These are phyloP conservation scores for Kwoniella dejecticola DNA, from an alignment of 768 basidiomycete species.

Conservation along the genomic window DNA sequence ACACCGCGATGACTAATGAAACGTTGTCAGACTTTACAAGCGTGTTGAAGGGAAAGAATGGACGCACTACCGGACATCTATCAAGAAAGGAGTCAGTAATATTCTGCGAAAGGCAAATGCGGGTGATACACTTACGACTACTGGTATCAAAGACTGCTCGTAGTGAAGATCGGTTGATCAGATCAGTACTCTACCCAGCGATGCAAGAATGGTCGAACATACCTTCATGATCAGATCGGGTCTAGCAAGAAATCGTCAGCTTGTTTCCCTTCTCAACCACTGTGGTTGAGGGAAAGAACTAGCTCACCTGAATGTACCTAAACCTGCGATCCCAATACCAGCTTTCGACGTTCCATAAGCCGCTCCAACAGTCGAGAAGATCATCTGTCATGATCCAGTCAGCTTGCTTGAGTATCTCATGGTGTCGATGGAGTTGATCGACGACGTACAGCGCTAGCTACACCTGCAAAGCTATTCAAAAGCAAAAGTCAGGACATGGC, in stretches of 20 bases:
- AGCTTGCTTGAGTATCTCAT: no score
- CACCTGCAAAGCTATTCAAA: constrained; percentile 71
- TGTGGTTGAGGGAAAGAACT: background rate
- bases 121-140: constrained; percentile 70
- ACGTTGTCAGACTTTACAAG: background rate
- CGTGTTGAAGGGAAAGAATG: no score
- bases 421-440: background rate
- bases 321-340: constrained; percentile 93
- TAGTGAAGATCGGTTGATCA: background rate
- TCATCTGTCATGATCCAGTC: constrained; percentile 66
- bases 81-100: background rate
- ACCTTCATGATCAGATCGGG: constrained; percentile 99
- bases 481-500: constrained; percentile 11
- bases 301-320: constrained; percentile 74
- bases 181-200: background rate
- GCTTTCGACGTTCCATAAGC: constrained; percentile 96
- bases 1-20: constrained; percentile 76
- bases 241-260: constrained; percentile 14
- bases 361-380: constrained; percentile 87
- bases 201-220: constrained; percentile 29
- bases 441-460: constrained; percentile 78
- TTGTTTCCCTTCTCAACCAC: background rate
- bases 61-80: constrained; percentile 76
- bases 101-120: no score
- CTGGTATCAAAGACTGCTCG: constrained; percentile 95